phyloP scores from a whole-genome alignment of 306 rosid species.

The Acacia melanoxylon region DNA sequence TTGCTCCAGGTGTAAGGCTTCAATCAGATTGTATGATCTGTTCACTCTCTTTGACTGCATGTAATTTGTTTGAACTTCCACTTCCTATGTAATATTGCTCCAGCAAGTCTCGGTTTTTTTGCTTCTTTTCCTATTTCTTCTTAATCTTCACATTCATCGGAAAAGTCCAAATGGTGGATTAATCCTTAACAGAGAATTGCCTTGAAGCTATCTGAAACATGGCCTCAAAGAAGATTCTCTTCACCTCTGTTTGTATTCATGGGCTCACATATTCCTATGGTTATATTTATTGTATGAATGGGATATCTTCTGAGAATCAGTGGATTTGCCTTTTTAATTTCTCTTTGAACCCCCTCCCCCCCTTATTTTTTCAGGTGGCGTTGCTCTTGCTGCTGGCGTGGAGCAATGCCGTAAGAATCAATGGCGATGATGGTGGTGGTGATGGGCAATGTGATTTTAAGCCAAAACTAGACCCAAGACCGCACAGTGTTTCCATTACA shows the following conservation, averaged over 20 bases:
- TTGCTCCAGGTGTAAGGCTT: slow-evolving; percentile 5
- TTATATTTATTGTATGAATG: slow-evolving; percentile 4
- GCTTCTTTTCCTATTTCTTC: not conserved
- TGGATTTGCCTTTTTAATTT: slow-evolving; percentile 27
- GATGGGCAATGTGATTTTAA: slow-evolving; percentile 61
- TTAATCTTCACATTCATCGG: not conserved
- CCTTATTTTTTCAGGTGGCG: slow-evolving; percentile 68
- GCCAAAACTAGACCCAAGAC: slow-evolving; percentile 75
- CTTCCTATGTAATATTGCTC: not conserved
- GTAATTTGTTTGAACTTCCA: slow-evolving; percentile 9
- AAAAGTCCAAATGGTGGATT: not conserved
- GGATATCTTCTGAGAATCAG: slow-evolving; percentile 40
- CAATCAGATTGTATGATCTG: slow-evolving; percentile 32
- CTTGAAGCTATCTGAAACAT: slow-evolving; percentile 10
- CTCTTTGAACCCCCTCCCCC: not conserved
- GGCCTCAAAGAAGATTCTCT: slow-evolving; percentile 11
- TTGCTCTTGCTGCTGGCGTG: slow-evolving; percentile 81
- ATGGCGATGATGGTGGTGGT: slow-evolving; percentile 43
- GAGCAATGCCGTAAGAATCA: slow-evolving; percentile 66
- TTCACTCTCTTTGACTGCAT: not conserved
- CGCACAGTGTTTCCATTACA: slow-evolving; percentile 86
- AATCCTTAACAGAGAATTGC: slow-evolving; percentile 4
- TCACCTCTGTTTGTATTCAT: not conserved
- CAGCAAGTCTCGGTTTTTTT: not conserved
- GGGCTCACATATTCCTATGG: not conserved